Evolutionary conservation across 2,329 filamentous ascomycete genomes (phyloP).

Genomic region (Tolypocladium pustulatum): DNA sequence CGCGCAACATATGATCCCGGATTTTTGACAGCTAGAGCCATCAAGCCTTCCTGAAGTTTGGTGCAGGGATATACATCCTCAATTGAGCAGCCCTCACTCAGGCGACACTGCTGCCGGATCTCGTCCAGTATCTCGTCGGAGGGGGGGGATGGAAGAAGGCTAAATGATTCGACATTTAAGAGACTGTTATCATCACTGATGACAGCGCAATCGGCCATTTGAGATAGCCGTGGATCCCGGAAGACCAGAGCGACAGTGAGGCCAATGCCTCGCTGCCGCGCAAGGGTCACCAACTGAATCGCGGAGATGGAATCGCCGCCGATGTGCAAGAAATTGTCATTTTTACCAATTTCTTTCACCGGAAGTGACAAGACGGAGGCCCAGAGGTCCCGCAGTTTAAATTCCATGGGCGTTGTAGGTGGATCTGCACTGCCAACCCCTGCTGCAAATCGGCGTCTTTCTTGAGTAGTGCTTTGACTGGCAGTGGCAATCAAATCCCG

Average conservation of each 20-base stretch:
- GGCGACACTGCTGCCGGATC: background rate
- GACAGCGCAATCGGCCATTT: background rate
- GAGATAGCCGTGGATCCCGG: background rate
- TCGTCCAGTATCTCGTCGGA: background rate
- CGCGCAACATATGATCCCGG: background rate
- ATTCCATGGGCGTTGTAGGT: background rate
- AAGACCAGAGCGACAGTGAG: background rate
- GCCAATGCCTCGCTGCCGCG: background rate
- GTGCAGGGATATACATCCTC: background rate
- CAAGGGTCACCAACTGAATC: background rate
- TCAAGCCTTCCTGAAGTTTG: background rate
- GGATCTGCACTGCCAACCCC: slow-evolving; percentile 5
- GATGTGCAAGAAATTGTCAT: background rate
- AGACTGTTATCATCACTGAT: background rate
- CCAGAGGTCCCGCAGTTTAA: slow-evolving; percentile 8
- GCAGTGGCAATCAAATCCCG: background rate
- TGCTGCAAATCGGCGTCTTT: background rate
- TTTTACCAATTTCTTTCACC: slow-evolving; percentile 1
- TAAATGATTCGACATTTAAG: background rate
- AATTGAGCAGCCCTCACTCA: background rate
- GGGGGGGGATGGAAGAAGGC: background rate
- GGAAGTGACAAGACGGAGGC: slow-evolving; percentile 4
- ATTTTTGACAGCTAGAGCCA: background rate
- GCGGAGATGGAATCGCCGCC: background rate
- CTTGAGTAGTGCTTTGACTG: background rate